A percentile compares a stretch with the other conserved stretches of the same genome.
Conservation (phyloP, 179 eudicot species). For the Carnegiea gigantea region DNA sequence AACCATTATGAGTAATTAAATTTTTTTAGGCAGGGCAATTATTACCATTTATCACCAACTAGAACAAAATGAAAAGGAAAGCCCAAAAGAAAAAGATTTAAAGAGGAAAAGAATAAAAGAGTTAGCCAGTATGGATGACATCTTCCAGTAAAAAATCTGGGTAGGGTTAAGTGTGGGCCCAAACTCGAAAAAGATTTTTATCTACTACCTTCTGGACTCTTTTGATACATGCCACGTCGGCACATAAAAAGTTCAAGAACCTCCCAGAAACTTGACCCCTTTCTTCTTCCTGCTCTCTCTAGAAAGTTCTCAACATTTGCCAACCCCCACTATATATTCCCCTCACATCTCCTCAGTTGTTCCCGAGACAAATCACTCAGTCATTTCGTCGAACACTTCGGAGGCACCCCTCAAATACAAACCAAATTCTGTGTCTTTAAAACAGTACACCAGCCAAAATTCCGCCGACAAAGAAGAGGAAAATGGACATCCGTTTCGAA, state of each 20-base stretch:
- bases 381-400: not conserved
- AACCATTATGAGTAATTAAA: too few relatives aligned
- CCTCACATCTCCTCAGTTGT: not conserved
- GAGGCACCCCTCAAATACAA: not conserved
- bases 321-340: not conserved
- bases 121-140: too few relatives aligned
- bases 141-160: not conserved
- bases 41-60: too few relatives aligned
- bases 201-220: constrained; percentile 3
- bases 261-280: not conserved
- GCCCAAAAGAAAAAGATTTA: too few relatives aligned
- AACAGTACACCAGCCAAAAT: constrained; percentile 9
- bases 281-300: not conserved
- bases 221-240: not conserved
- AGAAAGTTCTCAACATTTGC: not conserved
- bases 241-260: not conserved
- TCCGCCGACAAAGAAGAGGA: constrained; percentile 16
- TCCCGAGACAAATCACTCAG: not conserved
- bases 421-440: not conserved
- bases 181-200: not conserved
- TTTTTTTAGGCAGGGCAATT: too few relatives aligned
- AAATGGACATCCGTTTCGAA: constrained; percentile 40
- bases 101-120: too few relatives aligned
- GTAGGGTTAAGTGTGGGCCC: not conserved
- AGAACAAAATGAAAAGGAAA: too few relatives aligned